A percentile compares a stretch with the other conserved stretches of the same genome.
Conservation (phyloP, 2,329 filamentous ascomycete species). For the Coniochaeta hoffmannii region DNA sequence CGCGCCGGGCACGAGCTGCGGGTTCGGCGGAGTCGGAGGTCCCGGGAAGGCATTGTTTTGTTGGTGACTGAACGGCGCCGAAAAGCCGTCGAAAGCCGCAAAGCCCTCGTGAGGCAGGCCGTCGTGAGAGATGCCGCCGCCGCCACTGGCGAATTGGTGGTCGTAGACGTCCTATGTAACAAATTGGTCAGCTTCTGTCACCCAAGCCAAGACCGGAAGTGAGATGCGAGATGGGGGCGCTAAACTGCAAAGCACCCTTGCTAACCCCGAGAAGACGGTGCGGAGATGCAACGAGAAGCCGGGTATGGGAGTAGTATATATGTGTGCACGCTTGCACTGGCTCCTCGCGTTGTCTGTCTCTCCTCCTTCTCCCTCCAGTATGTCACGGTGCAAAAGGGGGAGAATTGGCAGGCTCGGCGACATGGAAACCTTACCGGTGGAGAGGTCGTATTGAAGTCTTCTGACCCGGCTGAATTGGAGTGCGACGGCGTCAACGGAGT, state of each 20-base stretch:
- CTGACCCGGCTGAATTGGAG: constrained; percentile 44
- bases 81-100: constrained; percentile 36
- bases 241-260: constrained; percentile 14
- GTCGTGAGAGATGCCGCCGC: constrained; percentile 11
- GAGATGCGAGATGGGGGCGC: constrained; percentile 11
- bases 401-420: constrained; percentile 9
- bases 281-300: constrained; percentile 7
- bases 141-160: constrained; percentile 27
- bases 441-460: constrained; percentile 47
- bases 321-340: neutral
- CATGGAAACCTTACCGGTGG: constrained; percentile 43
- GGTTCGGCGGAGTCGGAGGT: constrained; percentile 45
- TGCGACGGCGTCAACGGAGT: constrained; percentile 47
- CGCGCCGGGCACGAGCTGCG: constrained; percentile 14
- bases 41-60: constrained; percentile 30
- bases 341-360: neutral
- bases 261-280: constrained; percentile 10
- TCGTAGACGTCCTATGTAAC: constrained; percentile 43
- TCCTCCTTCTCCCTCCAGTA: neutral
- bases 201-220: constrained; percentile 3
- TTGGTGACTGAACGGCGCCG: constrained; percentile 29
- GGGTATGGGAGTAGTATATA: neutral
- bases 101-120: constrained; percentile 33
- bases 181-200: constrained; percentile 22
- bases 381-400: constrained; percentile 14